Percentiles rank a stretch among this genome's conserved stretches.
Evolutionary conservation across 352 stramenopile species (phyloP).

Genomic region (Pythium chondricola): DNA sequence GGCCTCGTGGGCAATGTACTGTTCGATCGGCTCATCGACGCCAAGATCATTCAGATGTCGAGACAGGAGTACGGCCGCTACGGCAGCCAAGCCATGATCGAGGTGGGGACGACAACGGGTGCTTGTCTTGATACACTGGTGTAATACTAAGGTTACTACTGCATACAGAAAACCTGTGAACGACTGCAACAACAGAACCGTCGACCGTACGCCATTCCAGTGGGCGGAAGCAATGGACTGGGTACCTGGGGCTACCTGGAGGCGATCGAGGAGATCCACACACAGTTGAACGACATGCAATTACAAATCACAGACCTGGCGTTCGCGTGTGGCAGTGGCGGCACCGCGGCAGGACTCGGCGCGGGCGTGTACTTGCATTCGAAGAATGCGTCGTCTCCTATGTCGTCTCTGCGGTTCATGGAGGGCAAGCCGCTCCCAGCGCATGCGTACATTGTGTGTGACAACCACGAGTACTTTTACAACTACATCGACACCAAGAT

Average conservation of each 20-base stretch:
- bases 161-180: constrained; percentile 49
- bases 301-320: constrained; percentile 72
- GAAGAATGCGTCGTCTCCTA: constrained; percentile 15
- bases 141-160: constrained; percentile 12
- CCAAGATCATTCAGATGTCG: constrained; percentile 75
- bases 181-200: constrained; percentile 43
- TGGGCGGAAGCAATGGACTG: constrained; percentile 89
- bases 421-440: constrained; percentile 33
- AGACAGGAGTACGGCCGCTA: constrained; percentile 74
- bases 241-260: constrained; percentile 93
- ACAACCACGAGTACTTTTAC: constrained; percentile 82
- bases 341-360: constrained; percentile 70
- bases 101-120: too few species aligned
- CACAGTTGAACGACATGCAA: constrained; percentile 51
- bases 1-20: constrained; percentile 69
- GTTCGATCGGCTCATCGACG: constrained; percentile 69
- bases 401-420: constrained; percentile 35
- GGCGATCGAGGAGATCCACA: constrained; percentile 85
- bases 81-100: constrained; percentile 75
- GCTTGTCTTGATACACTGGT: background rate
- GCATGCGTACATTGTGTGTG: constrained; percentile 84
- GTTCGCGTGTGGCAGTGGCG: constrained; percentile 80
- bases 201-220: constrained; percentile 74
- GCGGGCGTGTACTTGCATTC: constrained; percentile 67
- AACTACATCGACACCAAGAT: constrained; percentile 73